phyloP scores from a whole-genome alignment of 176 grass and related monocot species.

The Neostapfia colusana region DNA sequence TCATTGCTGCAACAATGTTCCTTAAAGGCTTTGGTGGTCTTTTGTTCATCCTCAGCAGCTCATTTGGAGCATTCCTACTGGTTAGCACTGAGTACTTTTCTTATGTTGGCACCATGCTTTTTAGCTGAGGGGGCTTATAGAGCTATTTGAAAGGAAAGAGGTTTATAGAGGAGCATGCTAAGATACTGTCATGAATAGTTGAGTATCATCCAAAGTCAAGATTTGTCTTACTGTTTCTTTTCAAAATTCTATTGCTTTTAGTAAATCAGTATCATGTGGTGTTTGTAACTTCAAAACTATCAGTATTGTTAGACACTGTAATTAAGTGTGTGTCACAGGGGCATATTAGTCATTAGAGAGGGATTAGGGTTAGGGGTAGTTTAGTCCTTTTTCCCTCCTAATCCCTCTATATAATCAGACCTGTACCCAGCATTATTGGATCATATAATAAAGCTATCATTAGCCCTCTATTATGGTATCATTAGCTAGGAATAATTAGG shows the following conservation, averaged over 20 bases:
- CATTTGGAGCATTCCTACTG: slow-evolving; percentile 62
- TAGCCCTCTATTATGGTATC: too few species aligned
- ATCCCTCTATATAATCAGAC: too few species aligned
- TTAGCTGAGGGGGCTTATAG: background rate
- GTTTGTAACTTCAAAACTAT: background rate
- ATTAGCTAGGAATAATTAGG: too few species aligned
- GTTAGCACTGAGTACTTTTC: slow-evolving; percentile 18
- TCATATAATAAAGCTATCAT: too few species aligned
- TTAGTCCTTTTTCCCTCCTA: too few species aligned
- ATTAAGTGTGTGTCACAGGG: too few species aligned
- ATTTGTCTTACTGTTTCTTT: background rate
- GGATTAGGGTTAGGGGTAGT: too few species aligned
- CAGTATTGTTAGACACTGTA: too few species aligned
- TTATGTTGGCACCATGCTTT: background rate
- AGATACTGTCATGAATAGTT: background rate
- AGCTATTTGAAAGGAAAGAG: background rate
- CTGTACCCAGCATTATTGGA: too few species aligned
- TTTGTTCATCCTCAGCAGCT: slow-evolving; percentile 68
- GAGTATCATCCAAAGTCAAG: background rate
- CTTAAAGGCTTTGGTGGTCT: slow-evolving; percentile 73
- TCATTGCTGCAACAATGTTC: slow-evolving; percentile 56
- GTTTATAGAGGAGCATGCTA: background rate
- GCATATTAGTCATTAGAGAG: too few species aligned
- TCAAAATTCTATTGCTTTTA: background rate
- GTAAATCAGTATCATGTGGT: background rate